Evolutionary conservation across 257 asterid genomes (phyloP).

Genomic region (Solanum sejunctum): DNA sequence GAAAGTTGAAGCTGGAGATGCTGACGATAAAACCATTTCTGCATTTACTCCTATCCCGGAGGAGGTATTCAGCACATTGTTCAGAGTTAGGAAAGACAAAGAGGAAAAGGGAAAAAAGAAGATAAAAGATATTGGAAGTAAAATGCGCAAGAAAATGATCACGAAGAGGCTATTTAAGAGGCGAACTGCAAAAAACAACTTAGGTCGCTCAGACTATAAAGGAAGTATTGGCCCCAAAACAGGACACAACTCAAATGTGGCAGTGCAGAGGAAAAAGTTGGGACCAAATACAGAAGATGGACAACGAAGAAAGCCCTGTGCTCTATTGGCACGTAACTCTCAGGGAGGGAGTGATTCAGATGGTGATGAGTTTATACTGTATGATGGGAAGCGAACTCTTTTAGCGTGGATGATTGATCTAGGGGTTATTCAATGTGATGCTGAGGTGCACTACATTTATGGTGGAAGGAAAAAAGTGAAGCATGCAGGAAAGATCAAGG

Average conservation of each 20-base stretch:
- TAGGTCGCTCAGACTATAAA: not conserved
- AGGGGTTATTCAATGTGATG: constrained; percentile 48
- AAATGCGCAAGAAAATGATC: constrained; percentile 16
- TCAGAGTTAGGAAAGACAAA: constrained; percentile 35
- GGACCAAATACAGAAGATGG: constrained; percentile 16
- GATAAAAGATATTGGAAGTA: constrained; percentile 8
- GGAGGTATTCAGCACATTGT: constrained; percentile 48
- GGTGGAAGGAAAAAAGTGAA: constrained; percentile 21
- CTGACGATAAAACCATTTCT: constrained; percentile 29
- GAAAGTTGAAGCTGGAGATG: constrained; percentile 58
- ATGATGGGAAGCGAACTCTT: constrained; percentile 53
- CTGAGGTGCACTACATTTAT: constrained; percentile 42
- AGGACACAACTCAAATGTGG: not conserved
- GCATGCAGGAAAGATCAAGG: constrained; percentile 51
- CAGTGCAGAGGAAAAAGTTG: constrained; percentile 7
- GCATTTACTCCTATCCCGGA: constrained; percentile 60
- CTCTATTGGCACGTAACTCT: constrained; percentile 61
- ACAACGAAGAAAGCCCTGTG: constrained; percentile 17
- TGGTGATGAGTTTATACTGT: constrained; percentile 29
- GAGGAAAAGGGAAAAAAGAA: constrained; percentile 19
- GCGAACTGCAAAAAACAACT: constrained; percentile 1
- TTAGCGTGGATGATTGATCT: constrained; percentile 84
- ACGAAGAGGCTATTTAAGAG: constrained; percentile 21
- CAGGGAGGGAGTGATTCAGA: constrained; percentile 32
- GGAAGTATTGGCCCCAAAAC: not conserved